A percentile compares a stretch with the other conserved stretches of the same genome.
phyloP scores from a whole-genome alignment of 2,329 filamentous ascomycete species.

The Amphichorda felina region DNA sequence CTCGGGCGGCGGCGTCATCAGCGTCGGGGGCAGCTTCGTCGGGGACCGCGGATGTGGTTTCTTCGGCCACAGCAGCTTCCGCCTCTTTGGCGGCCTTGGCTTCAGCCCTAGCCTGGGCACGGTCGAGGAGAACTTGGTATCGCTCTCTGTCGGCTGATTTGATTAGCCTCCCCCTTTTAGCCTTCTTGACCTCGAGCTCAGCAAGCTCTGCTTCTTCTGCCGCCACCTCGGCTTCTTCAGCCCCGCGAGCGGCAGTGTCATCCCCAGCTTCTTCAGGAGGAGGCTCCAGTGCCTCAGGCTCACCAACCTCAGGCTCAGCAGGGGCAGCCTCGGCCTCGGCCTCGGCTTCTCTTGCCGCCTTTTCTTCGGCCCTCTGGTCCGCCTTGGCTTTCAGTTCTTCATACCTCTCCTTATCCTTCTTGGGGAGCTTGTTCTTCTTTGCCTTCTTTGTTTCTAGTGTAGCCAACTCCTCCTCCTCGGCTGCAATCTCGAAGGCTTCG shows the following conservation, averaged over 20 bases:
- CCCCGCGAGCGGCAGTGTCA: slow-evolving; percentile 19
- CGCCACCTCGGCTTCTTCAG: slow-evolving; percentile 12
- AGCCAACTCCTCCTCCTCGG: slow-evolving; percentile 11
- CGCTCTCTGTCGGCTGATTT: slow-evolving; percentile 15
- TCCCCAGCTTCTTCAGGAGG: slow-evolving; percentile 13
- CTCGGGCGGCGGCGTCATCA: slow-evolving; percentile 6
- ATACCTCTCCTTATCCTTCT: slow-evolving; percentile 16
- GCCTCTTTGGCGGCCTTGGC: slow-evolving; percentile 8
- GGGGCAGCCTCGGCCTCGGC: slow-evolving; percentile 11
- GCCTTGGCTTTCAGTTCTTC: slow-evolving; percentile 9
- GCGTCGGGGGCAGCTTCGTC: slow-evolving; percentile 5
- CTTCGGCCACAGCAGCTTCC: slow-evolving; percentile 5
- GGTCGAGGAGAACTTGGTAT: slow-evolving; percentile 10
- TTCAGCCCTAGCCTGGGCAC: slow-evolving; percentile 8
- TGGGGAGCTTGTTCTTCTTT: slow-evolving; percentile 12
- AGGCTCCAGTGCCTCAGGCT: slow-evolving; percentile 11
- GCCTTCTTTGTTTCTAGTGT: slow-evolving; percentile 15
- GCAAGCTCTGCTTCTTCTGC: slow-evolving; percentile 12
- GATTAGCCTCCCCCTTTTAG: slow-evolving; percentile 12
- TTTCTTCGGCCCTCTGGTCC: slow-evolving; percentile 8
- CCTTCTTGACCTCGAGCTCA: slow-evolving; percentile 16
- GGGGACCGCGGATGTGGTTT: not conserved
- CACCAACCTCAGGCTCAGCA: slow-evolving; percentile 7
- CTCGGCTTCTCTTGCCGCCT: slow-evolving; percentile 13
- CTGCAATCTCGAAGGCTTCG: slow-evolving; percentile 11